A percentile compares a stretch with the other conserved stretches of the same genome.
These are phyloP conservation scores for Nakazawaea siamensis DNA, from an alignment of 805 yeast genomes.

Conservation along the genomic window DNA sequence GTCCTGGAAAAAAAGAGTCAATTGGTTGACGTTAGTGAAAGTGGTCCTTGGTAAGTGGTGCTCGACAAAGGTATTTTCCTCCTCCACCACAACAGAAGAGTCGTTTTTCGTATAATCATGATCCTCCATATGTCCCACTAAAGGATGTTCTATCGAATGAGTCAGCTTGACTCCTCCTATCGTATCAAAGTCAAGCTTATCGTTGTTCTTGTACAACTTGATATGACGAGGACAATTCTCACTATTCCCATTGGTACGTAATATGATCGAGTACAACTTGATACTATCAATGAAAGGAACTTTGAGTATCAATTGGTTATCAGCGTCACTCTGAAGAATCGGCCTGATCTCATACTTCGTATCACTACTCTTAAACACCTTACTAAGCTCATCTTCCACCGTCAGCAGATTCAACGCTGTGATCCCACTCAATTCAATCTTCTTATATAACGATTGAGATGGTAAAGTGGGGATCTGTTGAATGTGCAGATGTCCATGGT, in stretches of 20 bases:
- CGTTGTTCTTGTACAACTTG: conserved; percentile 65
- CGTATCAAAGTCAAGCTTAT: conserved; percentile 64
- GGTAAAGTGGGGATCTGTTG: conserved; percentile 67
- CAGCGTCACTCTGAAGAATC: conserved; percentile 56
- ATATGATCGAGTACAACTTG: conserved; percentile 62
- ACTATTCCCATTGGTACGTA: conserved; percentile 54
- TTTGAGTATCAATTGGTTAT: conserved; percentile 66
- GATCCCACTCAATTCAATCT: conserved; percentile 53
- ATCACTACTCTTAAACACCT: conserved; percentile 46
- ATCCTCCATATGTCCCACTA: conserved; percentile 39
- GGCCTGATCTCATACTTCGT: conserved; percentile 40
- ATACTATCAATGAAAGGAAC: conserved; percentile 77
- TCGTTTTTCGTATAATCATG: conserved; percentile 21
- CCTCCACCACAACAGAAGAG: conserved; percentile 24
- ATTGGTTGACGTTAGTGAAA: conserved; percentile 60
- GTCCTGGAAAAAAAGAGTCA: conserved; percentile 61
- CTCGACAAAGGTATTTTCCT: conserved; percentile 58
- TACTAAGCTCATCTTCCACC: conserved; percentile 36
- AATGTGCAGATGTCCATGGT: conserved; percentile 33
- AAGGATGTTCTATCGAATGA: conserved; percentile 55
- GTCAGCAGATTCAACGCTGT: conserved; percentile 56
- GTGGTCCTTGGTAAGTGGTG: conserved; percentile 69
- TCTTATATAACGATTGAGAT: conserved; percentile 56
- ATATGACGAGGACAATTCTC: conserved; percentile 62
- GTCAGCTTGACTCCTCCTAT: conserved; percentile 40